These are phyloP conservation scores for Lentinus tigrinus DNA, from an alignment of 768 basidiomycete genomes.

Conservation along the genomic window DNA sequence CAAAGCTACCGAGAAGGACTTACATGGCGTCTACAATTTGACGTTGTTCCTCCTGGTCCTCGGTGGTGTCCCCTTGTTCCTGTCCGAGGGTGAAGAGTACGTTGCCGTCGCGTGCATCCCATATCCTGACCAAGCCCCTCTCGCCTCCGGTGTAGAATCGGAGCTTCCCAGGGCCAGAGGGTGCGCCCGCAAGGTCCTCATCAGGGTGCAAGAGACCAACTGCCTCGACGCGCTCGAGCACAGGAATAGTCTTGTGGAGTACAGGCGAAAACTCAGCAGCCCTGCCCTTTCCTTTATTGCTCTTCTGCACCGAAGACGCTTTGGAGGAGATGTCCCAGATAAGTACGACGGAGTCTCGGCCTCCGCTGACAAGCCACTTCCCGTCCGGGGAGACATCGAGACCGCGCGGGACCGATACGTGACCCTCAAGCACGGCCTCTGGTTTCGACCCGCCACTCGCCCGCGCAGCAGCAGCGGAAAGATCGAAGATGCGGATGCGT, in stretches of 20 bases:
- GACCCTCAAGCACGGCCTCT: slow-evolving; percentile 86
- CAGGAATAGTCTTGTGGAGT: slow-evolving; percentile 76
- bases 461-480: slow-evolving; percentile 62
- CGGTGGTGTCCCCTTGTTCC: slow-evolving; percentile 43
- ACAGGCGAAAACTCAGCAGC: slow-evolving; percentile 49
- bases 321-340: slow-evolving; percentile 77
- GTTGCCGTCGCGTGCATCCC: slow-evolving; percentile 72
- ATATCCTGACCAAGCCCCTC: slow-evolving; percentile 80
- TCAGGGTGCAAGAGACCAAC: slow-evolving; percentile 66
- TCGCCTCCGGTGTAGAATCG: slow-evolving; percentile 90
- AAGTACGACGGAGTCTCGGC: slow-evolving; percentile 88
- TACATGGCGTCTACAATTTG: slow-evolving; percentile 85
- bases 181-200: slow-evolving; percentile 47
- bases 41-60: slow-evolving; percentile 72
- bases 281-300: slow-evolving; percentile 47
- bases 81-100: slow-evolving; percentile 60
- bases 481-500: slow-evolving; percentile 88
- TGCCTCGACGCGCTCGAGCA: slow-evolving; percentile 85
- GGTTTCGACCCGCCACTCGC: slow-evolving; percentile 60
- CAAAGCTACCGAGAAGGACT: slow-evolving; percentile 32
- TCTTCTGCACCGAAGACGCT: slow-evolving; percentile 25
- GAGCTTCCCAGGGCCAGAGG: slow-evolving; percentile 40
- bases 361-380: slow-evolving; percentile 86
- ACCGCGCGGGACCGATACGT: slow-evolving; percentile 91
- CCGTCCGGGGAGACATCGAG: slow-evolving; percentile 85